Percentiles rank a stretch among this genome's conserved stretches.
phyloP scores from a whole-genome alignment of 805 yeast genomes.

The Starmerella powellii region DNA sequence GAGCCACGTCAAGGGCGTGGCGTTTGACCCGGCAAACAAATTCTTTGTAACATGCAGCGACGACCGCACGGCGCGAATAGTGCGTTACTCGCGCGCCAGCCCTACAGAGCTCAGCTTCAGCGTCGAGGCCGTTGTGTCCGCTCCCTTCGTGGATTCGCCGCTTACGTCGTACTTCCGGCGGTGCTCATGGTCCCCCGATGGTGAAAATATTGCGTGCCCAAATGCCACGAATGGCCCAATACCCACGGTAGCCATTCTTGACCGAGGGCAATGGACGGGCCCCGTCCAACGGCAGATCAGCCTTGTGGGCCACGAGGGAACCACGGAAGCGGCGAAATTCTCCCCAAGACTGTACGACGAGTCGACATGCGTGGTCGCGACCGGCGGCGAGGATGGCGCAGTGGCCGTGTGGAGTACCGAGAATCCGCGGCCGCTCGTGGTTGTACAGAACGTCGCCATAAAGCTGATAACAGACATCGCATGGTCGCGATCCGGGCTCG shows the following conservation, averaged over 20 bases:
- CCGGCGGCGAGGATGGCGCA: slow-evolving; percentile 90
- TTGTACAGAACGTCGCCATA: slow-evolving; percentile 60
- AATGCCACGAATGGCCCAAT: slow-evolving; percentile 60
- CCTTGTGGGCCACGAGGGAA: slow-evolving; percentile 58
- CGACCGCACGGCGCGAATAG: slow-evolving; percentile 79
- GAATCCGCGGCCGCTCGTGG: slow-evolving; percentile 62
- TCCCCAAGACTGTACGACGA: slow-evolving; percentile 33
- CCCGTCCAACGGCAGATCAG: slow-evolving; percentile 41
- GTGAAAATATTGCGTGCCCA: slow-evolving; percentile 58
- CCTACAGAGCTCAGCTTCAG: slow-evolving; percentile 64
- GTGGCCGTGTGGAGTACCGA: slow-evolving; percentile 81
- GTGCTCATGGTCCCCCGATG: slow-evolving; percentile 65
- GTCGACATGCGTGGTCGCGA: slow-evolving; percentile 58
- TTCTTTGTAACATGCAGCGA: slow-evolving; percentile 95
- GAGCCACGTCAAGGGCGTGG: slow-evolving; percentile 90
- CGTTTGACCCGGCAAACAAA: slow-evolving; percentile 96
- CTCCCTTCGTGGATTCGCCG: slow-evolving; percentile 83
- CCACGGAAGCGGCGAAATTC: slow-evolving; percentile 52
- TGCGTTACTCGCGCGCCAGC: slow-evolving; percentile 67
- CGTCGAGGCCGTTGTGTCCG: slow-evolving; percentile 67
- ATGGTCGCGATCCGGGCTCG: slow-evolving; percentile 75
- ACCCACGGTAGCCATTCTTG: slow-evolving; percentile 46
- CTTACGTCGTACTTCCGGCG: slow-evolving; percentile 75
- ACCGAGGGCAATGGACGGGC: slow-evolving; percentile 47
- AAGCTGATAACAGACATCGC: slow-evolving; percentile 78